Base-by-base conservation (phyloP, 2,329 filamentous ascomycete genomes). In the Diplodia intermedia region DNA sequence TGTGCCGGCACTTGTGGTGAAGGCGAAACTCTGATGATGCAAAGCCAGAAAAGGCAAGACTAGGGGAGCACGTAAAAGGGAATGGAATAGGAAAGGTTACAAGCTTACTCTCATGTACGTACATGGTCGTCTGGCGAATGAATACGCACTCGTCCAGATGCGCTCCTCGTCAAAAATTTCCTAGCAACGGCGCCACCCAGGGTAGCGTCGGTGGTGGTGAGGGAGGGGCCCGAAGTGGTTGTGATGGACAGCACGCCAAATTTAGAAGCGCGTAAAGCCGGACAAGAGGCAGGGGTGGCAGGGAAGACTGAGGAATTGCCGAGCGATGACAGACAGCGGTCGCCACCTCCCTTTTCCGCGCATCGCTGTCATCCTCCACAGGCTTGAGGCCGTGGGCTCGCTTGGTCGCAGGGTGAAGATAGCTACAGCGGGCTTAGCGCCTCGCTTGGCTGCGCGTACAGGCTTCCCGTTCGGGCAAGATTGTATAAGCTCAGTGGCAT, bases 21-120 rank as follows among this genome's bases (percentile, higher is more conserved):
- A 60, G n/a, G 50, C 67, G 31, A 68, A 36, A n/a, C 52, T 68
- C 11, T 68, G 49, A 63, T 8, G 55, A 52, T 12, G 29, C 20
- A 3, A 52, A 31, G 43, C 26, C 33, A 9, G 40, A 14, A 55
- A 9, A 36, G 18, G 52, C 43, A 33, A 62, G 33, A 9, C 31
- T 9, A 33, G 31, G 26, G 31, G 31, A 33, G 7, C 31, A 33
- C 31, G 31, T 7, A 26, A 29, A 15, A 43, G 11, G 15, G 4
- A 3, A 14, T 18, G 40, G 6, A 62, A 47, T 50, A 31, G 40
- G 40, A 31, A 50, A 62, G 47, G 38, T 61, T 61, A 47, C 38
- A 18, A 11, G 33, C 20, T 47, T 47, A 9, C 20, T 47, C 43
- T 47, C 43, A 4, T 14, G 43, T 38, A 20, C 40, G 40, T 36